Evolutionary conservation across 805 yeast genomes (phyloP), one percentile per base, ranked within the genome.

Genomic region (Myxozyma mucilagina): DNA sequence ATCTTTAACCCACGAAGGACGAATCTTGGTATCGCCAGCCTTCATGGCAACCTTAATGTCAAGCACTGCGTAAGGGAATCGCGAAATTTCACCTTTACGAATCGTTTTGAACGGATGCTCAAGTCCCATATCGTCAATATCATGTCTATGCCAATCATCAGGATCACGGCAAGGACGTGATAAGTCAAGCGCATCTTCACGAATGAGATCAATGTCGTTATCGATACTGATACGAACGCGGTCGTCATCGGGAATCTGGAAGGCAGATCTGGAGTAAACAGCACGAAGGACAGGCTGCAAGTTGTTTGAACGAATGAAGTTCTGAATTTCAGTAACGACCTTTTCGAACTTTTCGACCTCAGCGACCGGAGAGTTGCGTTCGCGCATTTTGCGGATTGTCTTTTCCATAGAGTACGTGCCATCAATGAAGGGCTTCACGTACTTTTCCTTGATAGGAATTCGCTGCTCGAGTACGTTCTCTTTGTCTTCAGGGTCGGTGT

Each of bases 211-310:
- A 59, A 94, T 84, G 73, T 94, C 94, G 14, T 96, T 87, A 75
- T 93, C 98, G 65, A 93, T 89, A 47, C 89, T 86, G 63, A 94
- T 86, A 73, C 98, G 85, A 42, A 92, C 87, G 71, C 93, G 84
- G 73, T 92, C 96, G 73, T 94, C 98, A 60, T 97, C 97, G 2
- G 99, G 99, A 69, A 93, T 93, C 79, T 93, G 97, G 79, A 94
- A 93, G 1, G 98, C 98, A 5, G 97, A 89, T 74, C 98, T 83
- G 45, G 90, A 89, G 77, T 89, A 90, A 41, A 87, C 83, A 10
- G 97, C 83, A 77, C 98, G 85, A 72, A 94, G 76, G 42, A 89
- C 84, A 13, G 99, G 99, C 75, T 90, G 89, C 65, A 93, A 79
- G 62, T 84, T 81, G 68, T 85, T 80, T 56, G 84, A 84, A 44